Percentiles rank a stretch among this genome's conserved stretches.
phyloP scores from a whole-genome alignment of 108 stramenopile genomes.

The Cylindrotheca fusiformis region DNA sequence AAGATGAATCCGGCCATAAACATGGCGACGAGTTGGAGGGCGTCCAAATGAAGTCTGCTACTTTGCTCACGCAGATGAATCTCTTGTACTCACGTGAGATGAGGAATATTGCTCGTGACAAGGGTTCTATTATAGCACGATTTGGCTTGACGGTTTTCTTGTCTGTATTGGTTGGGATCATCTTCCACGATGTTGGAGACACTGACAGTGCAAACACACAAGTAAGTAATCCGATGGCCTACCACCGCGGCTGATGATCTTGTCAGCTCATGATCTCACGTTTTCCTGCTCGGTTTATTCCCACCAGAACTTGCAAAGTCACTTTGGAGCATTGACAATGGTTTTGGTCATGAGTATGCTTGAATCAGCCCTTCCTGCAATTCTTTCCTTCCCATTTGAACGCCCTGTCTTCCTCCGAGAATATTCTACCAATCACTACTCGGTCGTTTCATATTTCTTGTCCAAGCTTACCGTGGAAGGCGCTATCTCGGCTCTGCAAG shows the following conservation, averaged over 20 bases:
- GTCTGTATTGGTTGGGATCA: conserved; percentile 52
- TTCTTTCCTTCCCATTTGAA: conserved; percentile 79
- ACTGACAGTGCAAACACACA: conserved; percentile 8
- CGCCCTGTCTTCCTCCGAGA: conserved; percentile 88
- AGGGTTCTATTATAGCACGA: conserved; percentile 45
- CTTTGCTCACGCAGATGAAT: conserved; percentile 35
- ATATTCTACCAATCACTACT: conserved; percentile 82
- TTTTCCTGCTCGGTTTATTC: background rate
- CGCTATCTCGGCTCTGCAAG: conserved; percentile 34
- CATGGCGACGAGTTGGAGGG: too few species aligned
- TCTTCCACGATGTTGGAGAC: conserved; percentile 59
- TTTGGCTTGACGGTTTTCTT: conserved; percentile 64
- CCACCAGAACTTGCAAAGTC: conserved; percentile 49
- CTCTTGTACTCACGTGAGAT: conserved; percentile 56
- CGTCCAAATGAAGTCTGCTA: too few species aligned
- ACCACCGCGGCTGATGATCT: background rate
- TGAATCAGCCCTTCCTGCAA: conserved; percentile 62
- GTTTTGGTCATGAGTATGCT: conserved; percentile 47
- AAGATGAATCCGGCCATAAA: too few species aligned
- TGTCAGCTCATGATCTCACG: background rate
- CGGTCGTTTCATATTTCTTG: conserved; percentile 65
- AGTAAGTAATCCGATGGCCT: conserved; percentile 4
- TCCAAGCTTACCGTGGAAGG: conserved; percentile 45
- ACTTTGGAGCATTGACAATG: conserved; percentile 68
- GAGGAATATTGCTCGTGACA: conserved; percentile 44